Base-by-base conservation (phyloP, 108 stramenopile species). In the Skeletonema menzelii region DNA sequence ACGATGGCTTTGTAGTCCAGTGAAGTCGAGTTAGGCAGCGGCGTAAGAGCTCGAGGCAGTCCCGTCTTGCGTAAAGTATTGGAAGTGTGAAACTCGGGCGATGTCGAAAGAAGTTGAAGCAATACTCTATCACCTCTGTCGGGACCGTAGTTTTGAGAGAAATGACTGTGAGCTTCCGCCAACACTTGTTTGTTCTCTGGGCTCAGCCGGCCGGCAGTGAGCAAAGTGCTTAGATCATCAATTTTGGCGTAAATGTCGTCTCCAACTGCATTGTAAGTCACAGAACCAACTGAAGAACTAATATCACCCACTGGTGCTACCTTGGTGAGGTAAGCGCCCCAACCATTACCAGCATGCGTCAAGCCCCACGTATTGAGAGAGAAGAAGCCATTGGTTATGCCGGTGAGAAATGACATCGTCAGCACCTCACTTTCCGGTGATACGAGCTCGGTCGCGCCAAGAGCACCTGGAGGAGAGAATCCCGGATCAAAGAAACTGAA, bases 401-500 rank as follows among this genome's bases (percentile, higher is more conserved):
- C 44, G 12, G 69, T 70, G 12, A 65, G 42, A 14, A 68, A 70
- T 4, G 75, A 55, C 15, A 76, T 60, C 24, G 69, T 70, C 38
- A 69, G 35, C 7, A 70, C 75, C 61, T 86, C 82, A 26, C 82
- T 59, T 31, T 87, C 77, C 11, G 89, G 89, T 2, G 85, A 40
- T 27, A 77, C 74, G 4, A 90, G 53, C 13, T 56, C 49, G 8
- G 78, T 63, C 42, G 72, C 46, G 10, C 63, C 67, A 17, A 84
- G 12, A 37, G 27, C 56, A 17, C 76, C 72, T 3, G 68, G 56
- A 22, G 83, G 73, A 15, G 47, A 49, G 66, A 80, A 85, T 27
- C 75, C 78, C 0, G 78, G 84, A 22, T 56, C 49, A 56, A 84
- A 89, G 49, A 80, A 89, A 12, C 63, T 67, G 8, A 88, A 88